Evolutionary conservation across 164 flowering plant genomes (phyloP).

Genomic region (Malania oleifera): DNA sequence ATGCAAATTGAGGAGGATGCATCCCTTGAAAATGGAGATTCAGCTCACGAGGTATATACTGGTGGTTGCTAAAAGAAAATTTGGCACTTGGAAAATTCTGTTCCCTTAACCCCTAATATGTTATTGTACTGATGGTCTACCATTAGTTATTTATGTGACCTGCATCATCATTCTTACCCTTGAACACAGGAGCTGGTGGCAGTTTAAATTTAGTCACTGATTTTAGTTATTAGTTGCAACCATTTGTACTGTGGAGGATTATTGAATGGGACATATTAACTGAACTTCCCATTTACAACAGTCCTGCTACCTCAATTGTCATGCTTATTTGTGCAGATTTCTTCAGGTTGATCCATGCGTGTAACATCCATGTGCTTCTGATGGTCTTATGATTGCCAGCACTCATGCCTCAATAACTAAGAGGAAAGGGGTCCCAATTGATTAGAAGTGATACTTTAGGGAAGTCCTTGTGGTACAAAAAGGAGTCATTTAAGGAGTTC

Average conservation of each 20-base stretch:
- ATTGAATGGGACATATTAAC: background rate
- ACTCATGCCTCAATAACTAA: background rate
- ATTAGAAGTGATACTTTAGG: too few species aligned
- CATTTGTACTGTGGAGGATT: too few species aligned
- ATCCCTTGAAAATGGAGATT: background rate
- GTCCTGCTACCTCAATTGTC: background rate
- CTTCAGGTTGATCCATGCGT: background rate
- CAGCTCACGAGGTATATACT: background rate
- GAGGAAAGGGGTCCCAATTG: background rate
- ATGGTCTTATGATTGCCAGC: background rate
- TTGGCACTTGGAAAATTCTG: too few species aligned
- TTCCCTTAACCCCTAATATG: too few species aligned
- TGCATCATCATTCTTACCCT: too few species aligned
- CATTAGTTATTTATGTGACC: too few species aligned
- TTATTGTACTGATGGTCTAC: too few species aligned
- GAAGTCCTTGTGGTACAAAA: too few species aligned
- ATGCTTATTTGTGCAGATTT: background rate
- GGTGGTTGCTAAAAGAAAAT: too few species aligned
- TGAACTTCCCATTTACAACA: background rate
- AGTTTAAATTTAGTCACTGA: background rate
- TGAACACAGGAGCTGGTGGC: too few species aligned
- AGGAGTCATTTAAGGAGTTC: too few species aligned
- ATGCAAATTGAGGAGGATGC: background rate
- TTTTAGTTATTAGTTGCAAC: too few species aligned
- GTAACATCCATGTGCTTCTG: background rate